Evolutionary conservation across 2,329 filamentous ascomycete genomes (phyloP).

Genomic region (Ceratocystis variospora): DNA sequence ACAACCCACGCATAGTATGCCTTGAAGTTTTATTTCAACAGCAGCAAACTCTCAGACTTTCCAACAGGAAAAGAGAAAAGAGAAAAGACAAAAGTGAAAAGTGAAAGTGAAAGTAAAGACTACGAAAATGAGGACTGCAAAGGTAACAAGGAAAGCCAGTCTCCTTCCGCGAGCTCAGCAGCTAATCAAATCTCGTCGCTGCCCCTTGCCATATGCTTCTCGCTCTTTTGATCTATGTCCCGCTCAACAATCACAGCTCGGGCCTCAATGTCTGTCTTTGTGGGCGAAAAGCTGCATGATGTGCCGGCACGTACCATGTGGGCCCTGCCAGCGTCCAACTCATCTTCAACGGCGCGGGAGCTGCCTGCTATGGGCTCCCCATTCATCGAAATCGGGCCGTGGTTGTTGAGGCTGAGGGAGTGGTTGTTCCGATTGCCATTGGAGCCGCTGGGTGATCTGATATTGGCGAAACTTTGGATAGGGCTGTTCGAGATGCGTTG

Average conservation of each 20-base stretch:
- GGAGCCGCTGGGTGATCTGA: background rate
- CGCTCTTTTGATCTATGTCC: constrained; percentile 3
- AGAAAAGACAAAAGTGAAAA: too few species aligned
- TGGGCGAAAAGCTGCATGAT: background rate
- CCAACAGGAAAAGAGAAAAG: background rate
- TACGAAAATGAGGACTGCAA: too few species aligned
- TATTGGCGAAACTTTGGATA: background rate
- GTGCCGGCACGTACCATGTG: background rate
- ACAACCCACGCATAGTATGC: background rate
- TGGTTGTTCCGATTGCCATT: background rate
- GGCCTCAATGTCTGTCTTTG: background rate
- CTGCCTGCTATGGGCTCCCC: background rate
- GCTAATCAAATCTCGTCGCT: background rate
- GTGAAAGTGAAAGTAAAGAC: background rate
- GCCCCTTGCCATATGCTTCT: background rate
- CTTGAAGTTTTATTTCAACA: background rate
- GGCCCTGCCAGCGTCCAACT: too few species aligned
- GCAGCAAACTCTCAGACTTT: background rate
- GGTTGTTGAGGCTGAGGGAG: background rate
- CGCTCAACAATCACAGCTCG: background rate
- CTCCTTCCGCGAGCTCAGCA: background rate
- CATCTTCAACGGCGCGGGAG: background rate
- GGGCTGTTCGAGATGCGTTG: constrained; percentile 26
- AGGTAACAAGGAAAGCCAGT: too few species aligned
- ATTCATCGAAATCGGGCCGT: background rate